Percentiles rank a stretch among this genome's conserved stretches.
Conservation (phyloP, 371 early-diverging fungal species). For the Actinomucor elegans region DNA sequence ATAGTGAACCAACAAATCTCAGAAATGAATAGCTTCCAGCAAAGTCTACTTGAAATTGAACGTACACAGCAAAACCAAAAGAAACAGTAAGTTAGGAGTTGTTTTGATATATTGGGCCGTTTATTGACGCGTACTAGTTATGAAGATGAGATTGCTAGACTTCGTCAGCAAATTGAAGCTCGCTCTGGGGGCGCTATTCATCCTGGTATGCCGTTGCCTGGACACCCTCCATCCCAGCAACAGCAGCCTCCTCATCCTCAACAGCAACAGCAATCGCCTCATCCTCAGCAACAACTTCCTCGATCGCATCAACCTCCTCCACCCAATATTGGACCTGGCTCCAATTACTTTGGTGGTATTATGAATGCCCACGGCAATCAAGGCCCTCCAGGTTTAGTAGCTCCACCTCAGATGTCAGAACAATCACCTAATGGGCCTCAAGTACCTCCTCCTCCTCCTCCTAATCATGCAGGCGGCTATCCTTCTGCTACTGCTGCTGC, state of each 20-base stretch:
- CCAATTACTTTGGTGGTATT: constrained; percentile 50
- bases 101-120: not conserved
- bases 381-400: constrained; percentile 39
- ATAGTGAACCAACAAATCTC: constrained; percentile 72
- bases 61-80: constrained; percentile 76
- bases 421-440: constrained; percentile 23
- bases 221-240: constrained; percentile 16
- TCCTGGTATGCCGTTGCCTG: constrained; percentile 14
- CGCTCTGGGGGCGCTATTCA: constrained; percentile 34
- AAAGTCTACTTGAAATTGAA: constrained; percentile 79
- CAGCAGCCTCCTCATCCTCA: constrained; percentile 24
- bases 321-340: constrained; percentile 52
- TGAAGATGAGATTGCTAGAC: constrained; percentile 50
- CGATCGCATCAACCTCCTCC: constrained; percentile 35
- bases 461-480: constrained; percentile 3
- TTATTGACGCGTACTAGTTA: constrained; percentile 24
- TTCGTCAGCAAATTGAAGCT: constrained; percentile 49
- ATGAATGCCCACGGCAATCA: constrained; percentile 44
- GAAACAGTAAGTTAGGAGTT: constrained; percentile 51
- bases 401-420: constrained; percentile 42
- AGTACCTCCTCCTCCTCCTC: constrained; percentile 19
- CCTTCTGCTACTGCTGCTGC: constrained; percentile 9
- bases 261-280: constrained; percentile 15
- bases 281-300: constrained; percentile 14
- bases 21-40: constrained; percentile 83